Base-by-base conservation (phyloP, 169 alveolate genomes). In the Hammondia hammondi region DNA sequence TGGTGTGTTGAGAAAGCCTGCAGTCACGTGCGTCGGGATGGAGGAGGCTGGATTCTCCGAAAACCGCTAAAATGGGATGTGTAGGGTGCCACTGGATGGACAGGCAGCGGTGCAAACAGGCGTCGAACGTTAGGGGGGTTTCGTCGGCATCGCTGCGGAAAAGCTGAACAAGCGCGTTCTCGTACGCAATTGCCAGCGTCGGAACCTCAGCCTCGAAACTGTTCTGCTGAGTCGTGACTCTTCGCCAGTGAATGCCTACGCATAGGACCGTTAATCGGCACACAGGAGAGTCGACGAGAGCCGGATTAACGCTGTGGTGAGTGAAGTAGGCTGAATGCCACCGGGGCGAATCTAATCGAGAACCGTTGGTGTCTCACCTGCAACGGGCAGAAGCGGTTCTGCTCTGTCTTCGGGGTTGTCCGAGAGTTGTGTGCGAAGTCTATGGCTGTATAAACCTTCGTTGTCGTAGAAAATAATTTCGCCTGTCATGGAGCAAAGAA, bases 401-500 rank as follows among this genome's bases (percentile, higher is more conserved):
- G 87, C 32, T 39, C 87, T 24, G 10, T 46, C 87, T 77, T 77
- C 87, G 21, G 7, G 29, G 87, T 77, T 46, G 29, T 77, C 87
- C 1, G 48, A 1, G 19, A 77, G 87, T n/a, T 82, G 90, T 27
- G 90, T 43, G 4, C 70, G 90, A 10, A 82, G 70, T 17, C 71
- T 12, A 93, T 97, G 97, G 35, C 98, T 95, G 94, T 95, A 96
- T 82, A 97, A 97, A 35, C 99, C 99, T 81, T 96, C 97, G 45
- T 96, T 94, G 92, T 98, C 95, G 61, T 95, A 95, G 81, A 95
- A 93, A n/a, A 96, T 95, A 4, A 98, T 98, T 94, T 98, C 98
- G 56, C 99, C 99, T 67, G 97, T 96, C 71, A 97, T 96, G 43
- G 99, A 97, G 88, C 98, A 98, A 87, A 98, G 98, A 48, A 98